These are phyloP conservation scores for Microsporum audouinii DNA, from an alignment of 2,329 filamentous ascomycete genomes.

Conservation along the genomic window DNA sequence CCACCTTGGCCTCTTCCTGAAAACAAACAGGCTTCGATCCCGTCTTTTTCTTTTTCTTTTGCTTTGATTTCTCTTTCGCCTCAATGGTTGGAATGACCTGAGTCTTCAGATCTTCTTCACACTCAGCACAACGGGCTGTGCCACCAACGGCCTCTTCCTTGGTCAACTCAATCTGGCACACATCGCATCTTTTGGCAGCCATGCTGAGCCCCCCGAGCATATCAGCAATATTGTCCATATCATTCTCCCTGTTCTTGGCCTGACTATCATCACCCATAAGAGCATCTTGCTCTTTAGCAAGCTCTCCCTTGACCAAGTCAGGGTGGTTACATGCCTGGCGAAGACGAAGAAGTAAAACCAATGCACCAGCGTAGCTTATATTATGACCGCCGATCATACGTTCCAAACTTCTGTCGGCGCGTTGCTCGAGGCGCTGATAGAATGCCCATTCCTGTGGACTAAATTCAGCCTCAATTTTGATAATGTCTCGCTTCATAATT, in stretches of 20 bases:
- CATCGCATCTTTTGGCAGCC: constrained; percentile 64
- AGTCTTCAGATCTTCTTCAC: constrained; percentile 60
- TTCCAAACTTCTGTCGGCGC: constrained; percentile 76
- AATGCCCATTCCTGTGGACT: constrained; percentile 70
- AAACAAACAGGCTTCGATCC: constrained; percentile 22
- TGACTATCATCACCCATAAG: constrained; percentile 52
- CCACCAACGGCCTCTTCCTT: constrained; percentile 43
- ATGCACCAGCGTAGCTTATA: constrained; percentile 82
- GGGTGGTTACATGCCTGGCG: constrained; percentile 94
- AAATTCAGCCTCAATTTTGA: constrained; percentile 67
- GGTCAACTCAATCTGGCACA: constrained; percentile 62
- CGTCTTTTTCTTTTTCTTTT: constrained; percentile 28
- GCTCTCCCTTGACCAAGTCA: constrained; percentile 70
- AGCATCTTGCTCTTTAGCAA: constrained; percentile 79
- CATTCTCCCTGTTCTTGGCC: constrained; percentile 43
- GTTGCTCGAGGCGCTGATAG: constrained; percentile 70
- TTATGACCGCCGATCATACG: constrained; percentile 73
- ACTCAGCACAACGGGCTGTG: constrained; percentile 57
- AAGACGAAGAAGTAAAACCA: constrained; percentile 80
- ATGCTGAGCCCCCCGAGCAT: constrained; percentile 78
- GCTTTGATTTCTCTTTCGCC: constrained; percentile 36
- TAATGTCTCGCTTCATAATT: constrained; percentile 81
- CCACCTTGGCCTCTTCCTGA: constrained; percentile 22
- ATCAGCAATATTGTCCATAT: constrained; percentile 73
- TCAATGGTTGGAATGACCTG: constrained; percentile 33